phyloP scores from a whole-genome alignment of 2,329 filamentous ascomycete species.

The Xylaria hypoxylon region DNA sequence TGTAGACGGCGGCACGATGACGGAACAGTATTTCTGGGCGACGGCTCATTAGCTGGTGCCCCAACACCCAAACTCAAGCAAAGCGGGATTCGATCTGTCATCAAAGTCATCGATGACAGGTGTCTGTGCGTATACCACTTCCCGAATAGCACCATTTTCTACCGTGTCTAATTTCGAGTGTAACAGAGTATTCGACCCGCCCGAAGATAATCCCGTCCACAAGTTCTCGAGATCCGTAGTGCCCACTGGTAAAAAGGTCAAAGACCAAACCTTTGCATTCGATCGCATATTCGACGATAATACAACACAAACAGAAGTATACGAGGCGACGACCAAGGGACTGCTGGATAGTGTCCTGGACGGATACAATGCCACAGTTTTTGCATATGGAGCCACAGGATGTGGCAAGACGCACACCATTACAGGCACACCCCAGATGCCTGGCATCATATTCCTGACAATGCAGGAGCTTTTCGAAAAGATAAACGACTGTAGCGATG shows the following conservation, averaged over 20 bases:
- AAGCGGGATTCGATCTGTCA: constrained; percentile 88
- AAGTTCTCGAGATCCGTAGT: constrained; percentile 86
- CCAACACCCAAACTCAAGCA: constrained; percentile 86
- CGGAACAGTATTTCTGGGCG: constrained; percentile 91
- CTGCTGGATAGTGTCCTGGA: constrained; percentile 96
- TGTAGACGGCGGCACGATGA: constrained; percentile 77
- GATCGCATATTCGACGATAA: constrained; percentile 98
- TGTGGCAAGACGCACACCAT: constrained; percentile 99
- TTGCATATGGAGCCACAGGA: constrained; percentile 96
- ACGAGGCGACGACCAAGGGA: constrained; percentile 88
- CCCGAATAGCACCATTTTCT: not conserved
- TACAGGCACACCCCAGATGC: constrained; percentile 88
- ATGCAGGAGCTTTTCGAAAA: constrained; percentile 99
- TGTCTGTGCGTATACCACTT: constrained; percentile 78
- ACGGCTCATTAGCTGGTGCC: constrained; percentile 90
- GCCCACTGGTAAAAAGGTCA: constrained; percentile 87
- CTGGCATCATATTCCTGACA: constrained; percentile 97
- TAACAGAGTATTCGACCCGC: constrained; percentile 91
- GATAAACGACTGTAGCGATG: constrained; percentile 84
- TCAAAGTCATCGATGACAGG: constrained; percentile 96
- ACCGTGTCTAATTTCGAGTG: not conserved
- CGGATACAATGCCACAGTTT: constrained; percentile 98
- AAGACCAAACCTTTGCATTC: constrained; percentile 97
- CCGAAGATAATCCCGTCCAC: constrained; percentile 92
- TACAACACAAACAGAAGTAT: constrained; percentile 90